These are phyloP conservation scores for Penicillium brasilianum DNA, from an alignment of 2,329 filamentous ascomycete species.

Conservation along the genomic window DNA sequence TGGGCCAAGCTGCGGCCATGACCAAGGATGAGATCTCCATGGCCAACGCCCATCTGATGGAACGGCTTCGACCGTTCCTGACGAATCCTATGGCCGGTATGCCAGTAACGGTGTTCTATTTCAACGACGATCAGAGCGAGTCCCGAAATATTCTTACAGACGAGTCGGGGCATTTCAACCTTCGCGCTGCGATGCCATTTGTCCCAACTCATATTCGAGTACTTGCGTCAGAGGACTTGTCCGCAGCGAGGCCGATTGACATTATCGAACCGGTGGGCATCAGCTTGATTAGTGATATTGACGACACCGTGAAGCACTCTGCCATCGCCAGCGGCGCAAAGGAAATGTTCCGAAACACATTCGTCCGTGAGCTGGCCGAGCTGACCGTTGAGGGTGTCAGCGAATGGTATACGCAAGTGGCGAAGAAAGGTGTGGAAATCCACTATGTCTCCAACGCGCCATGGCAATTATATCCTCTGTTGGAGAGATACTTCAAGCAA, in stretches of 20 bases:
- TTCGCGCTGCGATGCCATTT: slow-evolving; percentile 83
- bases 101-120: slow-evolving; percentile 93
- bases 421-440: slow-evolving; percentile 79
- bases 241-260: slow-evolving; percentile 76
- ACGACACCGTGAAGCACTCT: slow-evolving; percentile 96
- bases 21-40: slow-evolving; percentile 74
- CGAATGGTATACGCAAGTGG: slow-evolving; percentile 84
- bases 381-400: slow-evolving; percentile 84
- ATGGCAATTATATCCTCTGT: slow-evolving; percentile 93
- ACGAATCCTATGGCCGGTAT: slow-evolving; percentile 77
- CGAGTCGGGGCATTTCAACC: slow-evolving; percentile 83
- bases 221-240: slow-evolving; percentile 82
- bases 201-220: slow-evolving; percentile 88
- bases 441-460: slow-evolving; percentile 99
- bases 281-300: slow-evolving; percentile 95
- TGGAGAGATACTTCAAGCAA: slow-evolving; percentile 81
- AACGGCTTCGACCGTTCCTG: slow-evolving; percentile 85
- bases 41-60: slow-evolving; percentile 87
- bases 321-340: slow-evolving; percentile 85
- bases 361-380: slow-evolving; percentile 81
- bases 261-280: slow-evolving; percentile 80
- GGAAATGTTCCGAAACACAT: slow-evolving; percentile 96
- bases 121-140: slow-evolving; percentile 80
- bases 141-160: slow-evolving; percentile 86
- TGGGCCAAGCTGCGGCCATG: slow-evolving; percentile 52